Evolutionary conservation across 139 green algal species (phyloP), one percentile per base, ranked within the genome.

Genomic region (Chlamydomonas incerta): DNA sequence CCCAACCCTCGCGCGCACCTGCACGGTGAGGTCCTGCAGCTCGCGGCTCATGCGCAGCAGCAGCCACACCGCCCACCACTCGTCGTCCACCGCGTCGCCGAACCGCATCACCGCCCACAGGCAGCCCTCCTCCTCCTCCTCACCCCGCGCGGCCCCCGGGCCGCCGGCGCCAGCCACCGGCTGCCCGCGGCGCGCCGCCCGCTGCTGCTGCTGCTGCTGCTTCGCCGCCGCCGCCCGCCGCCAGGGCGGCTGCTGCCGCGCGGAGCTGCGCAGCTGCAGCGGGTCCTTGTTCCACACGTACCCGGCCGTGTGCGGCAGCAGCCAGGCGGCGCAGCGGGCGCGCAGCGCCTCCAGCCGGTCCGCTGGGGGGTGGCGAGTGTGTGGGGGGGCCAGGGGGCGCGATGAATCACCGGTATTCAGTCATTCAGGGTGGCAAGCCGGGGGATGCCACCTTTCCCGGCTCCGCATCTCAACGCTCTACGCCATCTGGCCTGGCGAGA

Each of bases 41-140:
- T 84, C 29, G 15, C 18, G 33, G 0, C 89, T 96, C 29, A 96
- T 57, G 41, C 93, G 35, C 71, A 91, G 65, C 86, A 98, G 90
- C 84, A 98, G 89, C 89, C 88, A 97, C 26, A 93, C 89, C 28
- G 95, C 83, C 72, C 97, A 94, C 96, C 96, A 99, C 87, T 98
- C 96, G 81, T 99, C 96, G 63, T 98, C 95, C 28, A 98, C 88
- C 67, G 94, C 97, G 84, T 98, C 96, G 0, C 92, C 96, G 88
- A 95, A 98, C 1, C 71, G 58, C 23, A 93, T 52, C 5, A 29
- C 47, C 31, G 95, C 94, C 94, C 94, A 98, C 74, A 98, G 63
- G 85, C 85, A 94, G 8, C 52, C 72, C 70, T 79, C 52, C 1
- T 15, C 41, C 21, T 46, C 35, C n/a, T 74, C 35, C 18, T 33